These are phyloP conservation scores for Trichoderma endophyticum DNA, from an alignment of 2,329 filamentous ascomycete species.

Conservation along the genomic window DNA sequence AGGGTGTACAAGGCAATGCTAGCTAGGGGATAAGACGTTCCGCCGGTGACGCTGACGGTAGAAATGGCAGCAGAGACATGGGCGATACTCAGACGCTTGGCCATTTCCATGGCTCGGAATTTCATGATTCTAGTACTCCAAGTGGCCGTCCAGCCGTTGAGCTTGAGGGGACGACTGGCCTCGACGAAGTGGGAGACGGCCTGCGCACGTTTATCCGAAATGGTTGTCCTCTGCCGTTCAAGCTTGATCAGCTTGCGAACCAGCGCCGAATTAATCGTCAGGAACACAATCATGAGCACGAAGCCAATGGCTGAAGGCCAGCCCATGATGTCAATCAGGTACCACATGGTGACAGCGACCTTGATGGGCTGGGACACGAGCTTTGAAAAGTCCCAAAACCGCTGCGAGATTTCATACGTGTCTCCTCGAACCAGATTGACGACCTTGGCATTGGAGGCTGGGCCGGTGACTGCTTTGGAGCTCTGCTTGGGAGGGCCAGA, in stretches of 20 bases:
- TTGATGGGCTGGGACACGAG: conserved; percentile 74
- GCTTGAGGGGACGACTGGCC: conserved; percentile 65
- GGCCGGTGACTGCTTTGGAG: not conserved
- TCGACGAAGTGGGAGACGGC: conserved; percentile 84
- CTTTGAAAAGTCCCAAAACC: conserved; percentile 84
- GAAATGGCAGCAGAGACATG: conserved; percentile 49
- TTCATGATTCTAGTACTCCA: conserved; percentile 37
- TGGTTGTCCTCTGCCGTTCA: conserved; percentile 66
- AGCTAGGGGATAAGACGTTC: conserved; percentile 72
- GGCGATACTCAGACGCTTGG: conserved; percentile 37
- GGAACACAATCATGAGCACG: conserved; percentile 64
- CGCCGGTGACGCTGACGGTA: conserved; percentile 68
- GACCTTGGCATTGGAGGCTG: conserved; percentile 82
- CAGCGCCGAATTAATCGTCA: conserved; percentile 65
- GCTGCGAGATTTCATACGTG: conserved; percentile 76
- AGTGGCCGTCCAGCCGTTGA: conserved; percentile 40
- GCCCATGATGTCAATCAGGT: conserved; percentile 71
- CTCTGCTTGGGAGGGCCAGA: conserved; percentile 25
- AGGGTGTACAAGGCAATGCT: conserved; percentile 80
- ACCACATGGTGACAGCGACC: conserved; percentile 62
- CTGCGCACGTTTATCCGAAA: conserved; percentile 76
- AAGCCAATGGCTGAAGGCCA: conserved; percentile 75
- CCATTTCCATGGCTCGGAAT: conserved; percentile 37
- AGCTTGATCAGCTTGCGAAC: conserved; percentile 64
- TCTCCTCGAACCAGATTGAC: conserved; percentile 82